phyloP scores from a whole-genome alignment of 805 yeast species.

The Ogataea allantospora region DNA sequence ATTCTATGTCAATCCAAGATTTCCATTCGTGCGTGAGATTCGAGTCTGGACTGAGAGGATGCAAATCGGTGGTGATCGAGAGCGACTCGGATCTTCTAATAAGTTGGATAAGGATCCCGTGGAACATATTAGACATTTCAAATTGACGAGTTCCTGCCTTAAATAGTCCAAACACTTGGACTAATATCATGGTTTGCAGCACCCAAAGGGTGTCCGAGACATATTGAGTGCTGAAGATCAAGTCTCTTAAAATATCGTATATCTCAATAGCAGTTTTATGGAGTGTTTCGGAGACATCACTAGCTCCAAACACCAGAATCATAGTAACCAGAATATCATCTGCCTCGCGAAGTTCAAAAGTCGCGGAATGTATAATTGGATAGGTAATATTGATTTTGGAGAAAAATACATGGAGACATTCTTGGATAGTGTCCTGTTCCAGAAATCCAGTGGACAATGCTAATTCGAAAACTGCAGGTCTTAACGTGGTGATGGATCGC shows the following conservation, averaged over 20 bases:
- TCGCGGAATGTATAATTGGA: conserved; percentile 11
- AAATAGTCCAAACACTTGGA: conserved; percentile 10
- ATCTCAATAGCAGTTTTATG: conserved; percentile 8
- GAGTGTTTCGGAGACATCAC: conserved; percentile 4
- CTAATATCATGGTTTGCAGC: conserved; percentile 10
- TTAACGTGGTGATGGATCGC: neutral
- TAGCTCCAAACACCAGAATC: conserved; percentile 10
- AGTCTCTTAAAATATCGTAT: conserved; percentile 7
- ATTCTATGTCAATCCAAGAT: conserved; percentile 4
- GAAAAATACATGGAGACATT: conserved; percentile 8
- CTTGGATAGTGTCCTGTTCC: conserved; percentile 2
- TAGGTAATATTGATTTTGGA: conserved; percentile 11
- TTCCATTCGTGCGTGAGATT: conserved; percentile 2
- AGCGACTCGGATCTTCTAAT: conserved; percentile 7
- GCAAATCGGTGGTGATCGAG: neutral
- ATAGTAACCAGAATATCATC: conserved; percentile 3
- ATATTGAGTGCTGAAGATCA: conserved; percentile 6
- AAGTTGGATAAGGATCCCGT: conserved; percentile 9
- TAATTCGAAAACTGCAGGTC: neutral
- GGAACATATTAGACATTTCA: conserved; percentile 11
- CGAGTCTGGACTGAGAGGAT: neutral
- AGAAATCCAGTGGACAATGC: conserved; percentile 3
- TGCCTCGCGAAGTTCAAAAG: conserved; percentile 3
- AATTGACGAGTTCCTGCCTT: conserved; percentile 10
- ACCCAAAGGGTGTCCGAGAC: conserved; percentile 6